Evolutionary conservation across 495 filamentous ascomycete species (phyloP), one percentile per base, ranked within the genome.

Genomic region (Penicillium nucicola): DNA sequence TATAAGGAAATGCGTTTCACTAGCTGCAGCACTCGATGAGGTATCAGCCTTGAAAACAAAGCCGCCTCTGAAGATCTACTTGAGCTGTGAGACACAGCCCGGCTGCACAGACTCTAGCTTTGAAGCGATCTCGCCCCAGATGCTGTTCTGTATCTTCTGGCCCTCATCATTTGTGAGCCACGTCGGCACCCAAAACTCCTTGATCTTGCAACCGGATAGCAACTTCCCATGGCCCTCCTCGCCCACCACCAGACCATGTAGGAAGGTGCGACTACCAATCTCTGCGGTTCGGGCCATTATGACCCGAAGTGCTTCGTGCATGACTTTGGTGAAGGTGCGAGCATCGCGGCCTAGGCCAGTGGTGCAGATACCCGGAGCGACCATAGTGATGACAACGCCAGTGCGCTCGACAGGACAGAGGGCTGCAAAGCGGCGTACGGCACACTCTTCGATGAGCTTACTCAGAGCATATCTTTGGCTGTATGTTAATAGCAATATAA

Each of bases 361-460:
- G 35, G 52, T 63, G 23, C 74, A 77, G 38, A 77, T 50, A 25
- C 78, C 78, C 1, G 74, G 74, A 44, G 67, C 70, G 52, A 70
- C 60, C 15, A 65, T 54, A 33, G 68, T 77, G 37, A 77, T 40
- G 47, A 76, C 64, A 6, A 73, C 73, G 12, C 70, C 57, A 2
- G 69, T 67, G n/a, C 63, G 68, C 35, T 49, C 50, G 25, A 66
- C 53, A 10, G 56, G 54, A 14, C 42, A 17, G 10, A 36, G 19
- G 2, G 35, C 58, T 7, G 66, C 64, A 22, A 75, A 48, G 33
- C 75, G 63, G 30, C 63, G 60, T 8, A 64, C 49, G 25, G 53
- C 60, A 19, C 69, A 70, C 23, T 71, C 62, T 23, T 51, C 65
- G 48, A 78, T 44, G 8, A 77, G 46, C 56, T 78, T 77, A 36